Conservation (phyloP, 768 basidiomycete species). For the Leccinum aurantiacum region DNA sequence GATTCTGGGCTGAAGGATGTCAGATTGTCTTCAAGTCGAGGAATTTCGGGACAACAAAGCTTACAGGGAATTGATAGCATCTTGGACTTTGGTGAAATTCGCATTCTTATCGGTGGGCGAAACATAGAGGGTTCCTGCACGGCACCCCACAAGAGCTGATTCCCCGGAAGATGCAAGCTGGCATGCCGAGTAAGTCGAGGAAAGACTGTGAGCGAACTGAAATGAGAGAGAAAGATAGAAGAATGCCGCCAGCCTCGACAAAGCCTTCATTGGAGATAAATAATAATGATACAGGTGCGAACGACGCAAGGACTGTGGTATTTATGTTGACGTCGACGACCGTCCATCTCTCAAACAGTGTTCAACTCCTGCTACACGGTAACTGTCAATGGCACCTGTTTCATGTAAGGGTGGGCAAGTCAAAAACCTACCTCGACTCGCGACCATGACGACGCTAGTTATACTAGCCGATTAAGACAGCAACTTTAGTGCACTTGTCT, state of each 20-base stretch:
- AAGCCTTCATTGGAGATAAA: slow-evolving; percentile 8
- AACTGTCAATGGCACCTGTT: background rate
- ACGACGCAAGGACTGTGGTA: background rate
- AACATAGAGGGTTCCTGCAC: slow-evolving; percentile 59
- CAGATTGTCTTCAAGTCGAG: background rate
- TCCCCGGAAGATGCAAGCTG: slow-evolving; percentile 45
- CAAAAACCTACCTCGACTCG: background rate
- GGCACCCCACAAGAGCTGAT: slow-evolving; percentile 54
- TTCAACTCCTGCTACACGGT: too few species aligned
- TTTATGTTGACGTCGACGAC: too few species aligned
- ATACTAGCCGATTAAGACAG: too few species aligned
- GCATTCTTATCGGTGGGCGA: slow-evolving; percentile 48
- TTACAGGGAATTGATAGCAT: slow-evolving; percentile 56
- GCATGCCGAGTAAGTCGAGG: slow-evolving; percentile 47
- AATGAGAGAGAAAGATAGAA: slow-evolving; percentile 2
- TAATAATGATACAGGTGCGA: background rate
- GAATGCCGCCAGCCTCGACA: slow-evolving; percentile 4
- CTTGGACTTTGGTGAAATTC: slow-evolving; percentile 50
- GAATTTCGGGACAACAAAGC: slow-evolving; percentile 14
- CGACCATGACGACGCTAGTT: background rate
- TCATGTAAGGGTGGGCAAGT: background rate
- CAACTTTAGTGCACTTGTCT: too few species aligned
- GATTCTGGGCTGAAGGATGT: background rate
- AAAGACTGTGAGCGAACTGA: slow-evolving; percentile 34
- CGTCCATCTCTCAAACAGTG: too few species aligned